Base-by-base conservation (phyloP, 768 basidiomycete species). In the Pulveroboletus sp. region DNA sequence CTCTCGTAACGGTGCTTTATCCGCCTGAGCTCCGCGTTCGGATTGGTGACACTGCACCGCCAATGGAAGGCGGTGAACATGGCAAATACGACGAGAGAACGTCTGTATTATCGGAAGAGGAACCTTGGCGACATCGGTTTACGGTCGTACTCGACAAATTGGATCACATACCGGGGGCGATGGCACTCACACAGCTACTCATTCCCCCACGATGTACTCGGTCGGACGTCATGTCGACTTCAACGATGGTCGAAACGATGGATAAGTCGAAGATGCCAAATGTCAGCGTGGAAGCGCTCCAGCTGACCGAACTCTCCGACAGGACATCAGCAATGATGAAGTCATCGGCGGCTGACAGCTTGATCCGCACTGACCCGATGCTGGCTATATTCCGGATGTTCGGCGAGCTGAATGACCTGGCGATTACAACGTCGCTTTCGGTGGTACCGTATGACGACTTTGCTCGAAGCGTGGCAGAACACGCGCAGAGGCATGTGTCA, bases 131-230 rank as follows among this genome's bases (percentile, higher is more conserved):
- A 43, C 76, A 73, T 3, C 77, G 82, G 14, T 89, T 94, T 69
- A 85, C 87, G 0, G 81, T 97, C 49, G 83, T 98, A 16, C 77
- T 98, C 12, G 92, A 95, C 64, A 90, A 86, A 63, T 71, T 94
- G 43, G 94, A 95, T 59, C 90, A 94, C 62, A 65, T 98, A 1
- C 86, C 94, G 0, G 81, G 87, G 6, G 83, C 90, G 68, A 94
- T 99, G 92, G 81, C 90, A 1, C 72, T 99, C 47, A 81, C 89
- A 0, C 87, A 94, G 60, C 81, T 97, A 45, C 73, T 97, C 37
- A 83, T 84, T 24, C 66, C 74, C 1, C 63, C 69, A 0, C 57
- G 63, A 7, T 21, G 49, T 1, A 4, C 13, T 11, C 35, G 33
- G 5, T 47, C 43, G 2, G 46, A 45, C 29, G 25, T 34, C 17